Percentiles rank a stretch among this genome's conserved stretches.
Evolutionary conservation across 139 green algal species (phyloP).

Genomic region (Deuterostichococcus epilithicus): DNA sequence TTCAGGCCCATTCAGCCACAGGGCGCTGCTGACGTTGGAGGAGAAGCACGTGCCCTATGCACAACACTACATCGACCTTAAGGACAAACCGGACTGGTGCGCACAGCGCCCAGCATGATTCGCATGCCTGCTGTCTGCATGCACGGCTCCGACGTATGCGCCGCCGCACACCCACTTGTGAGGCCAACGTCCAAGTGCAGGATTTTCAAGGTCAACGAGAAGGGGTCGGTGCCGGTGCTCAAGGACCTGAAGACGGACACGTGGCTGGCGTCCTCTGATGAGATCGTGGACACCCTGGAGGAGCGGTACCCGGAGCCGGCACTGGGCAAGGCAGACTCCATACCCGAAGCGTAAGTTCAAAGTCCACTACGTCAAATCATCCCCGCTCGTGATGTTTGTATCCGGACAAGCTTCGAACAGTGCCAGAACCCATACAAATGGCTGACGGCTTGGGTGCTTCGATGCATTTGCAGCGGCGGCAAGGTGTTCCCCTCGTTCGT

Average conservation of each 20-base stretch:
- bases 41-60: conserved; percentile 73
- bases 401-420: too few relatives aligned
- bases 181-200: conserved; percentile 9
- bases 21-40: conserved; percentile 76
- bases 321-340: conserved; percentile 36
- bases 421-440: too few relatives aligned
- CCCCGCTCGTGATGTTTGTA: too few relatives aligned
- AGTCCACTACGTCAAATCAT: too few relatives aligned
- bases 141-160: background rate
- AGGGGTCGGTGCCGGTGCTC: conserved; percentile 82
- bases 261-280: conserved; percentile 50
- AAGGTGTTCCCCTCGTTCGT: conserved; percentile 70
- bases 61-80: conserved; percentile 69
- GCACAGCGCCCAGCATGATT: background rate
- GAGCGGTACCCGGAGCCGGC: conserved; percentile 54
- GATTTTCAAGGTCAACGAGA: conserved; percentile 41
- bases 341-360: conserved; percentile 39
- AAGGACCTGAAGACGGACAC: conserved; percentile 48
- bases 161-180: too few relatives aligned
- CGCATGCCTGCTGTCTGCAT: background rate
- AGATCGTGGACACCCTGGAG: conserved; percentile 73
- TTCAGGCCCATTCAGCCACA: conserved; percentile 84
- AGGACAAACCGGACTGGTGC: conserved; percentile 83
- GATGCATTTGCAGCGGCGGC: conserved; percentile 30
- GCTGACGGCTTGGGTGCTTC: background rate